Percentiles rank a stretch among this genome's conserved stretches.
phyloP scores from a whole-genome alignment of 108 stramenopile species.

The Nannochloropsis gaditana region DNA sequence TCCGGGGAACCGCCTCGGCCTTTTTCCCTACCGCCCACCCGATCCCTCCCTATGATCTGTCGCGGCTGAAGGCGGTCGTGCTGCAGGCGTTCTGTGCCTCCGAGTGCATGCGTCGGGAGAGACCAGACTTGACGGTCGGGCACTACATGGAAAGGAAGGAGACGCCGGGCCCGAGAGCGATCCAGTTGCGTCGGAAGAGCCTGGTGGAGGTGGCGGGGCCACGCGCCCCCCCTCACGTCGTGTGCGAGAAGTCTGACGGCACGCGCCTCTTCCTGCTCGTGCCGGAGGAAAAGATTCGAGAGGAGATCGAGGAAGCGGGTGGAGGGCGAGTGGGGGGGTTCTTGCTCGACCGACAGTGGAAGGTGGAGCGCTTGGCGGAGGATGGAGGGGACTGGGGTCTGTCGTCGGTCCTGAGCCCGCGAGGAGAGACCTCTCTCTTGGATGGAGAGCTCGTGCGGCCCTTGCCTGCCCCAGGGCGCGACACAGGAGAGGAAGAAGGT shows the following conservation, averaged over 20 bases:
- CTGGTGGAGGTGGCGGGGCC: neutral
- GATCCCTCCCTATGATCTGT: neutral
- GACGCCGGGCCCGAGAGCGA: constrained; percentile 34
- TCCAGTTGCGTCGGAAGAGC: constrained; percentile 2
- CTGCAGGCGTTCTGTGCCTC: neutral
- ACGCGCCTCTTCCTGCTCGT: constrained; percentile 20
- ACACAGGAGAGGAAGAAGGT: neutral
- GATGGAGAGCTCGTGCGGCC: neutral
- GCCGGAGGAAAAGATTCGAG: neutral
- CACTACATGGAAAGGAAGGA: constrained; percentile 22
- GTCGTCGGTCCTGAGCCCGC: neutral
- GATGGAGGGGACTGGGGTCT: constrained; percentile 10
- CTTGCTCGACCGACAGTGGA: neutral
- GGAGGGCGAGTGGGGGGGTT: neutral
- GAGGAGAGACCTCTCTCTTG: neutral
- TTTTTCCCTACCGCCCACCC: neutral
- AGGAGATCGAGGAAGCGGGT: neutral
- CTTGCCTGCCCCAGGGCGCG: neutral
- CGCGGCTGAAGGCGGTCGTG: neutral
- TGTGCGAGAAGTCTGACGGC: constrained; percentile 38
- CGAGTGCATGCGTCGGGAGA: constrained; percentile 25
- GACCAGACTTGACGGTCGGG: constrained; percentile 27
- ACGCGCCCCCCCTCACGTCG: neutral
- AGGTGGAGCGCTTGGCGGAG: neutral
- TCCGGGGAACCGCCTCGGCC: neutral